Evolutionary conservation across 2,329 filamentous ascomycete genomes (phyloP).

Genomic region (Colletotrichum camelliae): DNA sequence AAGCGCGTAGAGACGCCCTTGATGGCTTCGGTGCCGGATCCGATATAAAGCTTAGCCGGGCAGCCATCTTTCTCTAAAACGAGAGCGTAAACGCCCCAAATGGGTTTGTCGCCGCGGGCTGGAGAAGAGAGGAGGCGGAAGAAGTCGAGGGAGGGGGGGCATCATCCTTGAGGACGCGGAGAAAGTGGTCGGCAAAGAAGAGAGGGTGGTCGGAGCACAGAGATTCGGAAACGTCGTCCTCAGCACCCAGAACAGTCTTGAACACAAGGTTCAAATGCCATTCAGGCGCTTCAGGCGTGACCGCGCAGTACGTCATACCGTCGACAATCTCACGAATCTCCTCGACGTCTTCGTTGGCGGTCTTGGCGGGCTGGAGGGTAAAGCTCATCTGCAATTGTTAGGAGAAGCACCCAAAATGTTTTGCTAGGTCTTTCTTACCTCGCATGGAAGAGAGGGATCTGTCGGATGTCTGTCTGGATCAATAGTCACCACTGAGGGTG

Average conservation of each 20-base stretch:
- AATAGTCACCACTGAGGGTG: background rate
- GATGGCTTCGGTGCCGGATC: background rate
- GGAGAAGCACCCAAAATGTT: background rate
- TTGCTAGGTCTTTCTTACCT: background rate
- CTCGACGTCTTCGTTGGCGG: background rate
- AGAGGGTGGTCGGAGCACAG: background rate
- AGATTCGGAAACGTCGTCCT: background rate
- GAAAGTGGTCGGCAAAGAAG: background rate
- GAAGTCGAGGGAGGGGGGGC: background rate
- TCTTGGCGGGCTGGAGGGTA: background rate
- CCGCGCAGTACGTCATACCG: background rate
- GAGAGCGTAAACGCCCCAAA: background rate
- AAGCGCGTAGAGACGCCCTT: background rate
- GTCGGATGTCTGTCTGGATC: background rate
- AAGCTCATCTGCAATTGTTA: background rate
- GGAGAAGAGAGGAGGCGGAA: background rate
- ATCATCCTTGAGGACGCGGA: background rate
- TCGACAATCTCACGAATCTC: background rate
- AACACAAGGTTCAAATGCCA: background rate
- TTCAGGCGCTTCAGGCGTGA: accelerated
- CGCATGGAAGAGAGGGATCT: background rate
- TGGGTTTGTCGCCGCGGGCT: background rate
- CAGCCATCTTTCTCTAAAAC: accelerated
- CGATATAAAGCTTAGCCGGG: background rate
- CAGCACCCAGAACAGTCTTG: background rate